phyloP scores from a whole-genome alignment of 2,329 filamentous ascomycete species.

The Fusarium sp. region DNA sequence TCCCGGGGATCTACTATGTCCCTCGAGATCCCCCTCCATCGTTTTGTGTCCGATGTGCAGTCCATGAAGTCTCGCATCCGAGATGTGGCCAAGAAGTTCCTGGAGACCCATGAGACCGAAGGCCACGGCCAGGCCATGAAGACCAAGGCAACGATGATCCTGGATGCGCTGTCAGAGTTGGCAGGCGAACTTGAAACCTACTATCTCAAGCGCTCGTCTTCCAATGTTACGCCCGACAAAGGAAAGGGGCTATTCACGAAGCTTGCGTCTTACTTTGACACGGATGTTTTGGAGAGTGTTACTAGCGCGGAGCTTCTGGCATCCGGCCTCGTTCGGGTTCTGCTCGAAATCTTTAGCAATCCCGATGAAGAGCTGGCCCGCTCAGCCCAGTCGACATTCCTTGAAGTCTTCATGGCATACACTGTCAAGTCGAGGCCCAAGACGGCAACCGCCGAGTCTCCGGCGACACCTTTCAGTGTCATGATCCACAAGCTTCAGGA shows the following conservation, averaged over 20 bases:
- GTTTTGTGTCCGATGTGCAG: constrained; percentile 58
- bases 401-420: constrained; percentile 91
- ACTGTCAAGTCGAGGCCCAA: constrained; percentile 73
- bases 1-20: constrained; percentile 76
- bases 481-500: constrained; percentile 96
- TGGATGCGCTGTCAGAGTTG: constrained; percentile 77
- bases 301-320: constrained; percentile 95
- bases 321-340: constrained; percentile 86
- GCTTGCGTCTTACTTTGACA: constrained; percentile 86
- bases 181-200: constrained; percentile 77
- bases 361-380: constrained; percentile 69
- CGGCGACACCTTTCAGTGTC: constrained; percentile 87
- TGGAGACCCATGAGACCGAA: constrained; percentile 84
- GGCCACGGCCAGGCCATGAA: constrained; percentile 78
- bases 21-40: constrained; percentile 64
- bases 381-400: constrained; percentile 82
- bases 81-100: constrained; percentile 81
- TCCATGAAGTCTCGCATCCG: constrained; percentile 76
- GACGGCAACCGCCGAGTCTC: constrained; percentile 73
- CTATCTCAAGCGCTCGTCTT: constrained; percentile 68
- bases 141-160: constrained; percentile 80
- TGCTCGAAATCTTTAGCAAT: constrained; percentile 85
- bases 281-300: constrained; percentile 89
- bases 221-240: constrained; percentile 56
- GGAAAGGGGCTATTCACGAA: constrained; percentile 77